phyloP scores from a whole-genome alignment of 1,284 basidiomycete genomes.

The Schizophyllum commune region DNA sequence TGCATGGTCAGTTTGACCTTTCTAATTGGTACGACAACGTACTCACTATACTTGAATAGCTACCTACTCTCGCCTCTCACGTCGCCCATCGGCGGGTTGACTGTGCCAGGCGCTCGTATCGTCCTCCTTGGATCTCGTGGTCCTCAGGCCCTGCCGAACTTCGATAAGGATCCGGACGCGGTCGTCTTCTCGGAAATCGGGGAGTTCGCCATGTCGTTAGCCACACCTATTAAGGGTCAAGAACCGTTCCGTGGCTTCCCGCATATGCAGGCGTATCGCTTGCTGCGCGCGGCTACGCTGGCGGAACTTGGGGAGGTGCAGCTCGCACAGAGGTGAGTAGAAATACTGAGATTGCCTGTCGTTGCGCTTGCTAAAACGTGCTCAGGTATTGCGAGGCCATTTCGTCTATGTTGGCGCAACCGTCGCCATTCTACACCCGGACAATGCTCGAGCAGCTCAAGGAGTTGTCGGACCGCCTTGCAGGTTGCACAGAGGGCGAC shows the following conservation, averaged over 20 bases:
- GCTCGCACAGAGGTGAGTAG: constrained; percentile 58
- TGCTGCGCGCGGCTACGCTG: constrained; percentile 72
- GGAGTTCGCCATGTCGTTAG: constrained; percentile 85
- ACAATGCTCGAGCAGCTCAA: constrained; percentile 73
- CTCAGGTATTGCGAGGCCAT: constrained; percentile 88
- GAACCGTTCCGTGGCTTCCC: constrained; percentile 80
- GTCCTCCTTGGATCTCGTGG: constrained; percentile 60
- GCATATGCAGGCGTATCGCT: constrained; percentile 84
- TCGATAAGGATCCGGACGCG: constrained; percentile 68
- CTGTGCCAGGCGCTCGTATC: constrained; percentile 53
- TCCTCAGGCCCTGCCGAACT: constrained; percentile 43
- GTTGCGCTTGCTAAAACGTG: constrained; percentile 3
- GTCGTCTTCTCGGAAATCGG: constrained; percentile 87
- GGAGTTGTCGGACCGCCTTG: constrained; percentile 75
- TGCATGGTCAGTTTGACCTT: constrained; percentile 55
- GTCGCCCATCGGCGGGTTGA: constrained; percentile 65
- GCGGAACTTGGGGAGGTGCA: constrained; percentile 77
- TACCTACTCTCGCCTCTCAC: constrained; percentile 86
- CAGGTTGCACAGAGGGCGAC: constrained; percentile 67
- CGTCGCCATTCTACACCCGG: constrained; percentile 63
- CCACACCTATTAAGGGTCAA: constrained; percentile 71
- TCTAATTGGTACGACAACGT: constrained; percentile 2
- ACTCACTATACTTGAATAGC: constrained; percentile 31
- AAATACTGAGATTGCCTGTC: not conserved
- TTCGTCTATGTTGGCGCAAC: constrained; percentile 54